Conservation (phyloP, 371 early-diverging fungal species). For the Coemansia sp. region DNA sequence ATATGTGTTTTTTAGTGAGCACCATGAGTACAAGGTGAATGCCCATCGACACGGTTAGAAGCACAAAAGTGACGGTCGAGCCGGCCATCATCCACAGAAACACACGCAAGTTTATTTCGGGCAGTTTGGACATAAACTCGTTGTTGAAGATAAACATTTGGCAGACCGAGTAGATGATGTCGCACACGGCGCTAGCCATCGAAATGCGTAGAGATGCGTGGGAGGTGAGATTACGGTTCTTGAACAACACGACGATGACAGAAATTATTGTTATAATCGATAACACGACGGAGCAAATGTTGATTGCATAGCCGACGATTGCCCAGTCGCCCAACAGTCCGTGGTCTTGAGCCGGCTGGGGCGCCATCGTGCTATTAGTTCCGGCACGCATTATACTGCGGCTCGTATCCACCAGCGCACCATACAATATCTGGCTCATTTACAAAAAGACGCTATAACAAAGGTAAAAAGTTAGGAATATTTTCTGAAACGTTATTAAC, state of each 20-base stretch:
- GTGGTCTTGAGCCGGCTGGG: conserved; percentile 5
- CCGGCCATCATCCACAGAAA: conserved; percentile 29
- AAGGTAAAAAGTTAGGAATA: no score
- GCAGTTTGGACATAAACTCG: conserved; percentile 12
- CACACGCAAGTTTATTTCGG: conserved; percentile 9
- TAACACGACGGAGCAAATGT: conserved; percentile 24
- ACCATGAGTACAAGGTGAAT: conserved; percentile 22
- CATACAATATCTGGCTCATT: no score
- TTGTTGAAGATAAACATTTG: conserved; percentile 33
- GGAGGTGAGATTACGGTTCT: background rate
- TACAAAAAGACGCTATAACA: no score
- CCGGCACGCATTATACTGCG: no score
- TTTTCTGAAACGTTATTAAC: no score
- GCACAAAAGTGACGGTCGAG: conserved; percentile 16
- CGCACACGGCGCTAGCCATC: conserved; percentile 16
- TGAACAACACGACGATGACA: background rate
- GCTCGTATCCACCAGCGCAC: no score
- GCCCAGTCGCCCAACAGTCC: conserved; percentile 40
- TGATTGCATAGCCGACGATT: conserved; percentile 34
- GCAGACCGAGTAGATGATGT: conserved; percentile 24
- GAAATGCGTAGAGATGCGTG: conserved; percentile 24
- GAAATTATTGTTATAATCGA: conserved; percentile 21
- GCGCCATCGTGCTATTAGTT: background rate
- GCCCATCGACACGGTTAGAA: conserved; percentile 22
- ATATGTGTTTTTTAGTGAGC: conserved; percentile 11